These are phyloP conservation scores for Basidioascus undulatus DNA, from an alignment of 768 basidiomycete genomes.

Conservation along the genomic window DNA sequence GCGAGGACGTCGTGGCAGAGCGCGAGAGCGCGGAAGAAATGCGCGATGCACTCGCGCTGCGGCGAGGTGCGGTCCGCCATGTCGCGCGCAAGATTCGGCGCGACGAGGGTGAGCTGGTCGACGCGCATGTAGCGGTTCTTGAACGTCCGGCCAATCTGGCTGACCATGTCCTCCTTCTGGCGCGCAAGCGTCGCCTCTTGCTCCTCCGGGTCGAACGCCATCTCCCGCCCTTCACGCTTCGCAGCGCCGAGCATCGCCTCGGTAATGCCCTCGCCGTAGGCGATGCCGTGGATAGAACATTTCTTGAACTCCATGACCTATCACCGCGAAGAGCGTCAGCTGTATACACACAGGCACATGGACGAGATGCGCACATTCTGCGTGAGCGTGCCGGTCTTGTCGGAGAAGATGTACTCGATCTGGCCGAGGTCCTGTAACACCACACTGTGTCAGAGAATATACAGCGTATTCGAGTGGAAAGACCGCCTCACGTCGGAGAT, in stretches of 20 bases:
- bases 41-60: constrained; percentile 42
- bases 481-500: too few relatives aligned
- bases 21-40: constrained; percentile 87
- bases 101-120: constrained; percentile 64
- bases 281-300: constrained; percentile 58
- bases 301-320: constrained; percentile 98
- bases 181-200: constrained; percentile 36
- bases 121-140: constrained; percentile 65
- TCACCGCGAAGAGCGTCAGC: too few relatives aligned
- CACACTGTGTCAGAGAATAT: too few relatives aligned
- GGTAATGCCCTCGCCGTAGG: constrained; percentile 83
- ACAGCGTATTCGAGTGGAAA: too few relatives aligned
- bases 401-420: constrained; percentile 83
- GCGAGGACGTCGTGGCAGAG: constrained; percentile 79
- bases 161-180: constrained; percentile 54
- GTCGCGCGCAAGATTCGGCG: constrained; percentile 60
- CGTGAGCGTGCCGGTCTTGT: constrained; percentile 91
- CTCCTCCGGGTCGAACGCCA: constrained; percentile 38
- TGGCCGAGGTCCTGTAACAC: constrained; percentile 97
- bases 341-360: too few relatives aligned
- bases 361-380: too few relatives aligned
- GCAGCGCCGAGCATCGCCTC: constrained; percentile 87
- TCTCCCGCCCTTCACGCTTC: constrained; percentile 44
- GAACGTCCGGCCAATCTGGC: constrained; percentile 47
- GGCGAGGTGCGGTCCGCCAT: constrained; percentile 34